Conservation (phyloP, 2,329 filamentous ascomycete species). For the Penicillium carneum region DNA sequence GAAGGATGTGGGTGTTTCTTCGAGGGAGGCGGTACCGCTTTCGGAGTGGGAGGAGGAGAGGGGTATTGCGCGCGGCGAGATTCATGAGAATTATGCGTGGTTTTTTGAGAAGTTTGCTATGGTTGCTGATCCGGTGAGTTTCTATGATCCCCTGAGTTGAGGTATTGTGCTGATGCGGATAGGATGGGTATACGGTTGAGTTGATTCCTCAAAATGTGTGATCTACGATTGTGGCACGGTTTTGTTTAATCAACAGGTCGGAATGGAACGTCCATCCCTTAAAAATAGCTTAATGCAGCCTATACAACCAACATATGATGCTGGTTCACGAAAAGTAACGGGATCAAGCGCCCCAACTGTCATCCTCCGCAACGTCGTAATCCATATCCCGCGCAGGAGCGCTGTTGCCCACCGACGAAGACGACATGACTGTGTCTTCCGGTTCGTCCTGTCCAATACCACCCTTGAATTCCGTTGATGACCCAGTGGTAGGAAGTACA, state of each 20-base stretch:
- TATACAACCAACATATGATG: constrained; percentile 15
- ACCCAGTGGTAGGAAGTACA: constrained; percentile 23
- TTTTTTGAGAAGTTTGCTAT: constrained; percentile 49
- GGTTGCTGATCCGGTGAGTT: constrained; percentile 51
- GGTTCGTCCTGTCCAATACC: constrained; percentile 38
- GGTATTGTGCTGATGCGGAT: constrained; percentile 2
- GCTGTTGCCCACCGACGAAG: constrained; percentile 23
- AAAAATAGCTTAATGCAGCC: constrained; percentile 10
- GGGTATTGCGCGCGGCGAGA: constrained; percentile 43
- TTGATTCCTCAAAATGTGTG: constrained; percentile 43
- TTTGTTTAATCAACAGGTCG: not conserved
- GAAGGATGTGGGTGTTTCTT: constrained; percentile 45
- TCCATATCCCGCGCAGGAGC: constrained; percentile 50
- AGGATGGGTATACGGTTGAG: constrained; percentile 49
- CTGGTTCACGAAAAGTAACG: not conserved
- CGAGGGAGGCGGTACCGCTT: constrained; percentile 42
- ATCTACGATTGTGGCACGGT: not conserved
- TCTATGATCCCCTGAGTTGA: not conserved
- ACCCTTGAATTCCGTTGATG: constrained; percentile 35
- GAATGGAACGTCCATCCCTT: not conserved
- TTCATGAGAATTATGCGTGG: constrained; percentile 45
- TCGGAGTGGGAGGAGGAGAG: constrained; percentile 45
- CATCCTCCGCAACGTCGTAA: constrained; percentile 61
- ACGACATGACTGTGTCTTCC: constrained; percentile 44
- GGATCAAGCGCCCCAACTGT: constrained; percentile 49